Conservation (phyloP, 306 rosid genomes). For the Cucumis melo region DNA sequence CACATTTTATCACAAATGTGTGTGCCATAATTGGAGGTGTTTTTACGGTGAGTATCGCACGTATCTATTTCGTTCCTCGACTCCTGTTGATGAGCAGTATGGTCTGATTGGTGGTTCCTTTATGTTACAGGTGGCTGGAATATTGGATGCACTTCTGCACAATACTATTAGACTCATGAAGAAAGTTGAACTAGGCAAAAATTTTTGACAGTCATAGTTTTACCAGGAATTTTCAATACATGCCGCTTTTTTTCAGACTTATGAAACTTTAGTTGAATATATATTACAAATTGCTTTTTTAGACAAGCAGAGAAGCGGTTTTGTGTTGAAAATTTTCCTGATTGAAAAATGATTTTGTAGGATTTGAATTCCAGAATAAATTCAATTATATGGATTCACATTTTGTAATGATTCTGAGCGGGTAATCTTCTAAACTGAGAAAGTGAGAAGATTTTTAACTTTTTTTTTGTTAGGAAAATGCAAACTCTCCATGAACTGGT, state of each 20-base stretch:
- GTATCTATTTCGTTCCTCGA: background rate
- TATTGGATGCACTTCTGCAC: constrained; percentile 79
- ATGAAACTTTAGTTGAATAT: background rate
- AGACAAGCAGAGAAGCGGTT: background rate
- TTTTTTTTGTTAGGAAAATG: background rate
- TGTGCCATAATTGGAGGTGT: constrained; percentile 95
- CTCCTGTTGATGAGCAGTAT: background rate
- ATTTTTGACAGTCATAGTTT: constrained; percentile 34
- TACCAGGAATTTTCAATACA: background rate
- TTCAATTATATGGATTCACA: background rate
- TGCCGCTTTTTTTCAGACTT: background rate
- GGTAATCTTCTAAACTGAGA: background rate
- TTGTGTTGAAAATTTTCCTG: background rate
- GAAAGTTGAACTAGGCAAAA: constrained; percentile 85
- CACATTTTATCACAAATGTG: constrained; percentile 84
- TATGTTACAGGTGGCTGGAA: constrained; percentile 86
- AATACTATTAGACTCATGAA: constrained; percentile 55
- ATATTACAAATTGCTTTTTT: background rate
- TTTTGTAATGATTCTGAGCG: background rate
- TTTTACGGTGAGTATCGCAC: constrained; percentile 74
- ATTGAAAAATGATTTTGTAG: background rate
- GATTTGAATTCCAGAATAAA: background rate
- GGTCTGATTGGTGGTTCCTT: constrained; percentile 5
- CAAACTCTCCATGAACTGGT: background rate
- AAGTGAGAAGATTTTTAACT: background rate